A percentile compares a stretch with the other conserved stretches of the same genome.
Evolutionary conservation across 2,329 filamentous ascomycete genomes (phyloP).

Genomic region (Botrytis medusae): DNA sequence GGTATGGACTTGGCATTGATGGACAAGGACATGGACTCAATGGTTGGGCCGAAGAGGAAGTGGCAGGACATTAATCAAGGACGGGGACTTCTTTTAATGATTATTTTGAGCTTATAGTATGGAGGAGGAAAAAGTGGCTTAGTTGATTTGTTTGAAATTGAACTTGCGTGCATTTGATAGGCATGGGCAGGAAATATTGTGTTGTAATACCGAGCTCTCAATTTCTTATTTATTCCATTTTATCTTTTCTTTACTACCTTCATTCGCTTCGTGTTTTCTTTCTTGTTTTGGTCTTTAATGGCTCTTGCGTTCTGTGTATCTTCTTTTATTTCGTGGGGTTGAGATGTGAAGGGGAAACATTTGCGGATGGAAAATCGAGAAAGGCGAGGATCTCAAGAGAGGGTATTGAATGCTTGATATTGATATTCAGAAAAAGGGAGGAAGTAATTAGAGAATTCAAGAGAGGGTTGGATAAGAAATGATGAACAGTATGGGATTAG

Average conservation of each 20-base stretch:
- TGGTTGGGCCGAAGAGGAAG: slow-evolving; percentile 63
- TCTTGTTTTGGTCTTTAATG: background rate
- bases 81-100: background rate
- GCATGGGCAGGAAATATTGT: slow-evolving; percentile 19
- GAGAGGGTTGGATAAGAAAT: background rate
- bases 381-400: background rate
- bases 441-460: slow-evolving; percentile 1
- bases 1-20: slow-evolving; percentile 63
- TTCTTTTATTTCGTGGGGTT: background rate
- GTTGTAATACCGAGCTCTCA: slow-evolving; percentile 19
- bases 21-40: slow-evolving; percentile 58
- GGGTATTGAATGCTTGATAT: background rate
- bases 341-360: background rate
- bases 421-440: background rate
- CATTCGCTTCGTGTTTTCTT: slow-evolving; percentile 17
- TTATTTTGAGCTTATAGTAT: background rate
- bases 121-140: slow-evolving; percentile 8
- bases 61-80: slow-evolving; percentile 33
- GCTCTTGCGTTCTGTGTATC: slow-evolving; percentile 3
- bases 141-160: slow-evolving; percentile 13
- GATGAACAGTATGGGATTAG: background rate
- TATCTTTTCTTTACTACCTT: slow-evolving; percentile 6
- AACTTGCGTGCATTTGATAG: slow-evolving; percentile 8
- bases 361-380: background rate
- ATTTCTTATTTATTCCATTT: slow-evolving; percentile 4